Evolutionary conservation across 345 rosid species (phyloP), one percentile per base, ranked within the genome.

Genomic region (Linum tenue): DNA sequence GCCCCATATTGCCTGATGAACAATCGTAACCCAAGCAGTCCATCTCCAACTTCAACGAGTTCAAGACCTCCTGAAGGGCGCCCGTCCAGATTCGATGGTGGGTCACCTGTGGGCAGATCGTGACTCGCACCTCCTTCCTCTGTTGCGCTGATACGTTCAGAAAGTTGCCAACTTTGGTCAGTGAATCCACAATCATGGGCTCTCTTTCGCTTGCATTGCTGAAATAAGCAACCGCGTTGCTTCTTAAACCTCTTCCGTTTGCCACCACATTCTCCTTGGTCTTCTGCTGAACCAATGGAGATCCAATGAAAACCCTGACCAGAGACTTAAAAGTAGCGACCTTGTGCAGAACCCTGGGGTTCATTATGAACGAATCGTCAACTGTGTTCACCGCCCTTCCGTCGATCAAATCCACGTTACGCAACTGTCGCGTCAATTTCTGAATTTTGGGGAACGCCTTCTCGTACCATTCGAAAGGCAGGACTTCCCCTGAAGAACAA

Each of bases 61-160:
- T 82, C 2, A 89, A 64, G 56, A 86, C 59, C 82, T 83, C 85
- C 77, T 79, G 75, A 15, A 87, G 83, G 1, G 84, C 75, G 31
- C 88, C 85, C 16, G 75, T 73, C 92, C 95, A 89, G 70, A 92
- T 85, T 65, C 83, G 83, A 66, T 81, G 73, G 69, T 78, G 82
- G 5, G 96, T 87, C 16, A 92, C 89, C 79, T 83, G 96, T 5
- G 87, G 80, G 72, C 86, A 78, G 7, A 92, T 73, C 0, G 77
- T 43, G 53, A 64, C 42, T 14, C 95, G 81, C 67, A 86, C 94
- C 15, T 71, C 61, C 77, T 91, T 84, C 83, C 85, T 70, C 44
- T 85, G 90, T 59, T 86, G 98, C 2, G 92, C 85, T 12, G 95
- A 75, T 60, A 91, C 72, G 37, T 81, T 76, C 44, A 85, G 87